A percentile compares a stretch with the other conserved stretches of the same genome.
phyloP scores from a whole-genome alignment of 2,329 filamentous ascomycete genomes.

The Pseudofabraea citricarpa region DNA sequence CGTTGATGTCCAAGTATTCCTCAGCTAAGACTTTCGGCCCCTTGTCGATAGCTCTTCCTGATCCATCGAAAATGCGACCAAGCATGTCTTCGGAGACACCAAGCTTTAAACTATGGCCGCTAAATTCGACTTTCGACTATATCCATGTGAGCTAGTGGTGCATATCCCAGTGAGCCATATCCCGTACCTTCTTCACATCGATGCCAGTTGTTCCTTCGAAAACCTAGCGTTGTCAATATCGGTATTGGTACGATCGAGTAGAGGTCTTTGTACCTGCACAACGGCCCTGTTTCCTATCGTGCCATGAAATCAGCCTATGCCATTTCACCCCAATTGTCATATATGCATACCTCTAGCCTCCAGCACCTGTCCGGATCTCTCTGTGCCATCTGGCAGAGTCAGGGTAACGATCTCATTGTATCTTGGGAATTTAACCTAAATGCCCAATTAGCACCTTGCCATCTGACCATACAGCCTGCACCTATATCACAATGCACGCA shows the following conservation, averaged over 20 bases:
- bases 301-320: background rate
- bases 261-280: constrained; percentile 67
- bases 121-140: constrained; percentile 96
- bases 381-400: constrained; percentile 90
- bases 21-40: constrained; percentile 96
- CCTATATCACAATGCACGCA: constrained; percentile 39
- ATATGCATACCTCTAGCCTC: constrained; percentile 78
- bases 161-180: background rate
- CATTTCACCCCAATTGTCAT: background rate
- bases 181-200: constrained; percentile 89
- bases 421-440: constrained; percentile 89
- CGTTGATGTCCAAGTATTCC: constrained; percentile 98
- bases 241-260: constrained; percentile 5
- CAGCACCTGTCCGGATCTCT: constrained; percentile 90
- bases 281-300: constrained; percentile 81
- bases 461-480: background rate
- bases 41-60: constrained; percentile 96
- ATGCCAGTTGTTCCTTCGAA: constrained; percentile 97
- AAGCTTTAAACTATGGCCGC: constrained; percentile 93
- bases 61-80: constrained; percentile 97
- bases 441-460: constrained; percentile 14
- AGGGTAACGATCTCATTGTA: constrained; percentile 98
- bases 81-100: constrained; percentile 99
- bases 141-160: constrained; percentile 9
- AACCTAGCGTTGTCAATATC: constrained; percentile 54